Base-by-base conservation (phyloP, 1,284 basidiomycete species). In the Pseudozyma hubeiensis region DNA sequence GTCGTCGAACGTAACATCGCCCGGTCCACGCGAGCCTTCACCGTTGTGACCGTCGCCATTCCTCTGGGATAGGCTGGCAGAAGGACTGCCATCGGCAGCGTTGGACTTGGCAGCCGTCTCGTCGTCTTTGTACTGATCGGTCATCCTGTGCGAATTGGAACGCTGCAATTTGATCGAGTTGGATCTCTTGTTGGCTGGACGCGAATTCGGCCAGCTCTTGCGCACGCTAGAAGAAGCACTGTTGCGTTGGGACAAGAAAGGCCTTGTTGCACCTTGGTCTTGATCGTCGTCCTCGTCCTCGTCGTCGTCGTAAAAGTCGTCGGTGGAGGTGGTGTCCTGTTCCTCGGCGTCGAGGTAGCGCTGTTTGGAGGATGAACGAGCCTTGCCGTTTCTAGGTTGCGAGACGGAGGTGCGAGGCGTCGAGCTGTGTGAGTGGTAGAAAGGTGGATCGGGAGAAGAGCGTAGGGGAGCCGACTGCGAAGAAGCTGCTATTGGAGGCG, bases 111-210 rank as follows among this genome's bases (percentile, higher is more conserved):
- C 62, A 19, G 31, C 59, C 7, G 59, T 46, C 43, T 71, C 63
- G 13, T 58, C 63, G 33, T 64, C 48, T 17, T 33, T 53, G 47
- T 48, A 64, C 33, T 57, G 34, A 11, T 60, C 55, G 1, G 31
- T 31, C 14, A 58, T 35, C 24, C 19, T 55, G 39, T 54, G 46
- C 5, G 60, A 49, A 30, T 62, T 45, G 19, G 70, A 64, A 5
- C 64, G 70, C 52, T 73, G 60, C 70, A 73, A 60, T 48, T 67
- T 64, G 57, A 73, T 73, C 50, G 64, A 73, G 7, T 67, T 64
- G 44, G 57, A 49, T 14, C 70, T 31, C 11, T 54, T 59, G 14
- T 48, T 34, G 17, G 39, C 39, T 6, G 64, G 64, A 39, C 53
- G 46, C 8, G 51, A 47, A n/a, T 29, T 41, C 16, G 56, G 19